Conservation (phyloP, 2,329 filamentous ascomycete species). For the Pseudopithomyces chartarum region DNA sequence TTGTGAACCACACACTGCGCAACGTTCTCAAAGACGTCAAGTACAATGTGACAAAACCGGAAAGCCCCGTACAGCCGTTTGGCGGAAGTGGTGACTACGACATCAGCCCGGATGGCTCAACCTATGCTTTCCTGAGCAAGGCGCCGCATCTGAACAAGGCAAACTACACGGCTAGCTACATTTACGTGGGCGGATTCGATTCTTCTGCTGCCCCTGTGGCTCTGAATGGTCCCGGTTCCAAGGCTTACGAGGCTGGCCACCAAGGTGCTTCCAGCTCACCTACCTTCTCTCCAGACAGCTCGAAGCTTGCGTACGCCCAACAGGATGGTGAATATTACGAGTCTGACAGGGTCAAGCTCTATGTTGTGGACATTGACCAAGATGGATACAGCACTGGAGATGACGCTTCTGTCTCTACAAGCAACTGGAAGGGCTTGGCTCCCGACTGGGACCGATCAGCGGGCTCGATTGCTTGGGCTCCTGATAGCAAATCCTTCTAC, state of each 20-base stretch:
- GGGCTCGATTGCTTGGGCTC: constrained; percentile 36
- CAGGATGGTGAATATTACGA: constrained; percentile 71
- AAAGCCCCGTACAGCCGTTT: constrained; percentile 75
- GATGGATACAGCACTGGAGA: constrained; percentile 15
- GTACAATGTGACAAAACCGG: constrained; percentile 58
- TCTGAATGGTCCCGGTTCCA: constrained; percentile 39
- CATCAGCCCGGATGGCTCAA: constrained; percentile 67
- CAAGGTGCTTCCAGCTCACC: constrained; percentile 71
- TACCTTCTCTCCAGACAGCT: constrained; percentile 75
- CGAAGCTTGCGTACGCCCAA: constrained; percentile 77
- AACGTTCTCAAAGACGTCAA: constrained; percentile 68
- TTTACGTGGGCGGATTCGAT: constrained; percentile 73
- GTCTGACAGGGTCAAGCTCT: constrained; percentile 70
- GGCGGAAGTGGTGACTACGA: constrained; percentile 80
- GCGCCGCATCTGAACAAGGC: constrained; percentile 74
- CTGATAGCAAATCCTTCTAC: constrained; percentile 38
- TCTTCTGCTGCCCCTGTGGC: constrained; percentile 55
- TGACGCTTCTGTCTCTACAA: constrained; percentile 23
- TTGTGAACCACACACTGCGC: constrained; percentile 43
- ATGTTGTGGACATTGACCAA: constrained; percentile 33
- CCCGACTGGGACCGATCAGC: constrained; percentile 37
- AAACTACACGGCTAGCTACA: constrained; percentile 78
- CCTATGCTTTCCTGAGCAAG: constrained; percentile 69
- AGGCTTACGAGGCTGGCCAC: constrained; percentile 47
- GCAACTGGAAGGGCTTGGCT: constrained; percentile 38